Percentiles rank a stretch among this genome's conserved stretches.
phyloP scores from a whole-genome alignment of 2,329 filamentous ascomycete species.

The Cadophora gregata region DNA sequence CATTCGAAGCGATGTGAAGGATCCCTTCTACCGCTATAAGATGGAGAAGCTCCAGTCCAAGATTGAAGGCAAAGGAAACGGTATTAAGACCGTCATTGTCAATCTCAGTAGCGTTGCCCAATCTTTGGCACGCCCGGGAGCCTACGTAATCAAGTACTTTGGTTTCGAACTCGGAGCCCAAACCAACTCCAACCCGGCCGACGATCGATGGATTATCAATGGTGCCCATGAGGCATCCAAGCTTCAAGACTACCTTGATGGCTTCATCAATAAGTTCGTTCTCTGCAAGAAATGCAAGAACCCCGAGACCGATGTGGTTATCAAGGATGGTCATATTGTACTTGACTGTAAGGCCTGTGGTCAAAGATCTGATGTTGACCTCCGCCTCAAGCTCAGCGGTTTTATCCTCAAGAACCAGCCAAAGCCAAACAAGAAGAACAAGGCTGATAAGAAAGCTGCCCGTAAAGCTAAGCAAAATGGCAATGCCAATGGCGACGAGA shows the following conservation, averaged over 20 bases:
- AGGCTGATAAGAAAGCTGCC: conserved; percentile 88
- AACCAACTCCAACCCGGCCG: conserved; percentile 95
- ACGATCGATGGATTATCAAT: conserved; percentile 99
- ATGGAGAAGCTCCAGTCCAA: conserved; percentile 99
- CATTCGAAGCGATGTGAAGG: conserved; percentile 96
- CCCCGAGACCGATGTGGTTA: conserved; percentile 93
- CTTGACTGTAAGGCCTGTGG: conserved; percentile 99
- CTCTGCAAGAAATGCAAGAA: conserved; percentile 99
- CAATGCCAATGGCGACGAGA: conserved; percentile 57
- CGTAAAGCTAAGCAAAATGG: conserved; percentile 80
- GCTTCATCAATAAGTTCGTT: conserved; percentile 98
- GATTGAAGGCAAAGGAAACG: conserved; percentile 99
- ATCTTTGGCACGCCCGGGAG: conserved; percentile 88
- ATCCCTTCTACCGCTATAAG: conserved; percentile 99
- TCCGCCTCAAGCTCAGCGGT: conserved; percentile 92
- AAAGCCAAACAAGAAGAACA: conserved; percentile 96
- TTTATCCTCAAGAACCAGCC: conserved; percentile 97
- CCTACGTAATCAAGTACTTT: conserved; percentile 99
- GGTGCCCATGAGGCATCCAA: conserved; percentile 94
- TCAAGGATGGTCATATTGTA: conserved; percentile 91
- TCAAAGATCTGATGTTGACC: conserved; percentile 87
- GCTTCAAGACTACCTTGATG: conserved; percentile 97
- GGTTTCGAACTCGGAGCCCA: conserved; percentile 98
- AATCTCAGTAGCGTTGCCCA: conserved; percentile 93
- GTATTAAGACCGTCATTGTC: conserved; percentile 98